Conservation (phyloP, 441 rosid genomes). For the Manihot esculenta region DNA sequence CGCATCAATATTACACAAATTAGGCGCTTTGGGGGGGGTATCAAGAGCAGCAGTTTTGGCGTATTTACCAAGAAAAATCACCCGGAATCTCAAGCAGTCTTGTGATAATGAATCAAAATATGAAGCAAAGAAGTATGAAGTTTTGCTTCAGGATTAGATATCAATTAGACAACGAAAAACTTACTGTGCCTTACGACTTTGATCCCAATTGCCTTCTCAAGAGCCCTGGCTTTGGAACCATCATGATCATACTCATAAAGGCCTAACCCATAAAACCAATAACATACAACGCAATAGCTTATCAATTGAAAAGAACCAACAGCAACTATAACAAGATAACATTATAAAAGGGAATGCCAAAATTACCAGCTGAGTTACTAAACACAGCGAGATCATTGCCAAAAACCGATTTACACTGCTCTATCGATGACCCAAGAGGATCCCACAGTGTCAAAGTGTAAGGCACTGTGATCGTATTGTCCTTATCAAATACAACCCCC, state of each 20-base stretch:
- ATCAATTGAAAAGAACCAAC: constrained; percentile 3
- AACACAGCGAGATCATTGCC: constrained; percentile 83
- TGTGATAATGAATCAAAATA: background rate
- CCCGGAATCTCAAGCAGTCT: background rate
- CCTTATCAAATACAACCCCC: constrained; percentile 96
- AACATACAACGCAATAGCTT: constrained; percentile 19
- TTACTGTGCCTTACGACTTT: constrained; percentile 89
- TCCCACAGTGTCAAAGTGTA: constrained; percentile 73
- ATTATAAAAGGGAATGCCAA: constrained; percentile 9
- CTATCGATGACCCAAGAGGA: constrained; percentile 59
- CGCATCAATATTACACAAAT: background rate
- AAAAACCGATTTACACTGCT: constrained; percentile 74
- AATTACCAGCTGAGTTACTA: constrained; percentile 89
- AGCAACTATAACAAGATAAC: constrained; percentile 12
- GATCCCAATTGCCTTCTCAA: constrained; percentile 83
- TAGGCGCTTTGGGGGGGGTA: background rate
- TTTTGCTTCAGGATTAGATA: background rate
- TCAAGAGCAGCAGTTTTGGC: background rate
- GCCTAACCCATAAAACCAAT: constrained; percentile 42
- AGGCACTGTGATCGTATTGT: constrained; percentile 90
- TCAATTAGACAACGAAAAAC: constrained; percentile 22
- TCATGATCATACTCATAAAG: constrained; percentile 84
- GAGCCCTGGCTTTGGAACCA: constrained; percentile 75
- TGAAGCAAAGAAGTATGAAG: background rate
- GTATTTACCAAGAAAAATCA: constrained; percentile 7